phyloP scores from a whole-genome alignment of 176 grass and related monocot species.

The Oryza brachyantha region DNA sequence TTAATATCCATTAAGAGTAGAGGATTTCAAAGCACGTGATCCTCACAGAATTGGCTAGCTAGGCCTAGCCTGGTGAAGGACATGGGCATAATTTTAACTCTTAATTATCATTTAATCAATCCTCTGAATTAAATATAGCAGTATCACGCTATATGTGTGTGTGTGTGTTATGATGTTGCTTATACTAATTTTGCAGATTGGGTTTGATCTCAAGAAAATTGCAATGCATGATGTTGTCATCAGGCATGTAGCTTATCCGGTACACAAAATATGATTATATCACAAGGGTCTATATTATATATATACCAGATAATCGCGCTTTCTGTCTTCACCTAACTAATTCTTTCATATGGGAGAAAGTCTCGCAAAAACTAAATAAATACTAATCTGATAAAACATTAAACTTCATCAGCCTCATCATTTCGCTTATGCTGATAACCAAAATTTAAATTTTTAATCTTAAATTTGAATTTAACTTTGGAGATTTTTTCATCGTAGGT shows the following conservation, averaged over 20 bases:
- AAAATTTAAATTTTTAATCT: no score
- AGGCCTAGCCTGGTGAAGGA: not conserved
- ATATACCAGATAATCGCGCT: not conserved
- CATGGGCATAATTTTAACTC: not conserved
- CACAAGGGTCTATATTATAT: not conserved
- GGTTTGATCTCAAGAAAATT: not conserved
- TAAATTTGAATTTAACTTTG: no score
- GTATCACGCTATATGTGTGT: not conserved
- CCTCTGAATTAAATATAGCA: not conserved
- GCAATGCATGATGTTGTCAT: not conserved
- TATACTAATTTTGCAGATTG: not conserved
- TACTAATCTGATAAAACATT: not conserved
- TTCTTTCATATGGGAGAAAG: not conserved
- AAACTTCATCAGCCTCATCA: no score
- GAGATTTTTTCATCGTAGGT: no score
- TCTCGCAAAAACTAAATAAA: not conserved
- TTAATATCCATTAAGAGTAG: no score
- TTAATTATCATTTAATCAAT: not conserved
- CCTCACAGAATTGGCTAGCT: not conserved
- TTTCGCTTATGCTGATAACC: no score
- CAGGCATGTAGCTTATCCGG: not conserved
- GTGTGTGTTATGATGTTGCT: not conserved
- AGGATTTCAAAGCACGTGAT: conserved; percentile 7
- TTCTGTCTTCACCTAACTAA: not conserved
- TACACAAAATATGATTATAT: not conserved